phyloP scores from a whole-genome alignment of 768 basidiomycete genomes.

The Amanita pallidorosea region DNA sequence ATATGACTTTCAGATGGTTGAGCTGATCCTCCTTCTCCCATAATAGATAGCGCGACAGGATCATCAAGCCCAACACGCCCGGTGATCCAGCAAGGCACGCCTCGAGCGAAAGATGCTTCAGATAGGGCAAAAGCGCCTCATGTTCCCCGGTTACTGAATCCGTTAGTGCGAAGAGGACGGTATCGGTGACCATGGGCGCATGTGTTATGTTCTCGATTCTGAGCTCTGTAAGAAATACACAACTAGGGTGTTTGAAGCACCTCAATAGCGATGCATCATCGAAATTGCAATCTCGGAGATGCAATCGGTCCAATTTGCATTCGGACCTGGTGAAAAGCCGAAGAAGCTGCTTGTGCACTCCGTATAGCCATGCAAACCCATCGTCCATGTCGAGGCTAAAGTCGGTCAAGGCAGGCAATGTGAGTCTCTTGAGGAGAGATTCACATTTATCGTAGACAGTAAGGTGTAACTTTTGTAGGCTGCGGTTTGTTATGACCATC shows the following conservation, averaged over 20 bases:
- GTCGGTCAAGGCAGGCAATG: not conserved
- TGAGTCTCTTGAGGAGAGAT: not conserved
- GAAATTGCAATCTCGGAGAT: no score
- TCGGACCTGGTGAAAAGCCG: no score
- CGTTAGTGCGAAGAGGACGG: not conserved
- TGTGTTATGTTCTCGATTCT: not conserved
- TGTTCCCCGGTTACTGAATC: not conserved
- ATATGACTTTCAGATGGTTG: not conserved
- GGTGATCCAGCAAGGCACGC: not conserved
- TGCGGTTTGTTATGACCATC: not conserved
- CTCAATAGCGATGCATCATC: no score
- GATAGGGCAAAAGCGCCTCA: conserved; percentile 1
- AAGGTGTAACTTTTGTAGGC: not conserved
- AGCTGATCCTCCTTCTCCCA: no score
- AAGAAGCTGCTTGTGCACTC: not conserved
- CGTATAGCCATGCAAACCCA: not conserved
- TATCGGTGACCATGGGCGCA: not conserved
- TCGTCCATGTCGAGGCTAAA: not conserved
- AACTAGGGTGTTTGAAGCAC: not conserved
- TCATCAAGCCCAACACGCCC: not conserved
- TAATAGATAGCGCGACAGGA: no score
- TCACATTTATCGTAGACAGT: not conserved
- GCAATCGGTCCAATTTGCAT: no score
- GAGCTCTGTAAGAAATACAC: not conserved
- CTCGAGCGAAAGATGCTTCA: not conserved